These are phyloP conservation scores for Capsella rubella DNA, from an alignment of 441 rosid species.

Conservation along the genomic window DNA sequence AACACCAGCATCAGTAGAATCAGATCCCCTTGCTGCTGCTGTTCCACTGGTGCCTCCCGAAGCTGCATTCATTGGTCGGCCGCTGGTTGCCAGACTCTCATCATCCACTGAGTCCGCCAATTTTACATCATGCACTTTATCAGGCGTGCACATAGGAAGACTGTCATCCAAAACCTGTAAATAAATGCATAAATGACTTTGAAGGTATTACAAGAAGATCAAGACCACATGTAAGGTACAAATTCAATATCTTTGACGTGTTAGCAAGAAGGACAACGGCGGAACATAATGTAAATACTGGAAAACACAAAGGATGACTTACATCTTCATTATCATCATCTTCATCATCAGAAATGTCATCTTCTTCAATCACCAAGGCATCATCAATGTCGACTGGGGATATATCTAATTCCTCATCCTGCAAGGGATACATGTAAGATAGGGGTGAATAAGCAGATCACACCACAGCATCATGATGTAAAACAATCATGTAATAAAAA, in stretches of 20 bases:
- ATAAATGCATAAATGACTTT: constrained; percentile 17
- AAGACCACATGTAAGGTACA: constrained; percentile 9
- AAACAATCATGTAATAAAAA: constrained; percentile 26
- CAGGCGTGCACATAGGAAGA: constrained; percentile 91
- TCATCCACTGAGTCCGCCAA: constrained; percentile 89
- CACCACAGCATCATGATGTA: constrained; percentile 12
- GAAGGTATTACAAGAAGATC: background rate
- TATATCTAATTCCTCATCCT: constrained; percentile 97
- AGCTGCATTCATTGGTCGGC: constrained; percentile 66
- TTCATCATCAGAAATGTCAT: constrained; percentile 95
- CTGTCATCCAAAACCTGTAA: constrained; percentile 92
- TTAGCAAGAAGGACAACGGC: constrained; percentile 2
- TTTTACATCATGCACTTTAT: constrained; percentile 96
- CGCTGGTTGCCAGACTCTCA: constrained; percentile 60
- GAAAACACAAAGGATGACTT: constrained; percentile 45
- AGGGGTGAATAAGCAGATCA: constrained; percentile 16
- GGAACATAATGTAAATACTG: background rate
- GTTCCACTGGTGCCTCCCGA: constrained; percentile 92
- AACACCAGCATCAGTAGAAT: constrained; percentile 77
- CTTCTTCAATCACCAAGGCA: constrained; percentile 98
- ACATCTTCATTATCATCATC: constrained; percentile 97
- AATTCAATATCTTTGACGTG: constrained; percentile 22
- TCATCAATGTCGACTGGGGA: constrained; percentile 96
- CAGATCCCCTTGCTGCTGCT: constrained; percentile 71
- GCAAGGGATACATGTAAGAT: constrained; percentile 40